These are phyloP conservation scores for Microsporum ferrugineum DNA, from an alignment of 2,329 filamentous ascomycete species.

Conservation along the genomic window DNA sequence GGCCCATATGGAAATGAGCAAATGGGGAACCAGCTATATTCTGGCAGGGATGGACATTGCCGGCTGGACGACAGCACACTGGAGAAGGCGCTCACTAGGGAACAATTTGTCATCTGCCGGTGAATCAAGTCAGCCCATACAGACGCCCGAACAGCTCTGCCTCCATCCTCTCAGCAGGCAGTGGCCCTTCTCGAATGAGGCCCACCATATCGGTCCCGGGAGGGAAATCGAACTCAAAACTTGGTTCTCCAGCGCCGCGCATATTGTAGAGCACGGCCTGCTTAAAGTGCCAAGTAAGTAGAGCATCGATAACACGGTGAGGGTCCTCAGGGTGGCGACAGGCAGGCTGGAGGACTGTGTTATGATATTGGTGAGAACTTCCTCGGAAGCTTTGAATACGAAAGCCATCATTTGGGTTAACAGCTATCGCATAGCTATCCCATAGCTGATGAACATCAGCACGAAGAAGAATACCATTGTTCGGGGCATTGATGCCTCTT, in stretches of 20 bases:
- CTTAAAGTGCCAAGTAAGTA: conserved; percentile 18
- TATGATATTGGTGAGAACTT: conserved; percentile 10
- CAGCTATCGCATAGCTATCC: conserved; percentile 17
- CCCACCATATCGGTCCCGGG: neutral
- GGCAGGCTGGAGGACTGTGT: neutral
- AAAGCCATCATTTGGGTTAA: conserved; percentile 19
- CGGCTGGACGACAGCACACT: neutral
- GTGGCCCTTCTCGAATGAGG: neutral
- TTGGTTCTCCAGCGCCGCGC: conserved; percentile 7
- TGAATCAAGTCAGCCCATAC: neutral
- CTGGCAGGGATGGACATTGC: neutral
- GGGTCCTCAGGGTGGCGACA: neutral
- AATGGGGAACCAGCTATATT: neutral
- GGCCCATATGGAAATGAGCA: neutral
- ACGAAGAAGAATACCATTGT: conserved; percentile 21
- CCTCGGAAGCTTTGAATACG: conserved; percentile 18
- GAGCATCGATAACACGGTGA: neutral
- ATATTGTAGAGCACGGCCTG: conserved; percentile 16
- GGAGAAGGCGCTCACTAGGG: neutral
- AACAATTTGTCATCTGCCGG: neutral
- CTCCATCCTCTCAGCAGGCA: neutral
- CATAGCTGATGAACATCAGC: conserved; percentile 16
- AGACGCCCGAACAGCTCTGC: neutral
- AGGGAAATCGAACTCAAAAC: conserved; percentile 1
- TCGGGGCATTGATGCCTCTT: conserved; percentile 18